A percentile compares a stretch with the other conserved stretches of the same genome.
Evolutionary conservation across 108 stramenopile genomes (phyloP).

Genomic region (Chaetoceros muelleri): DNA sequence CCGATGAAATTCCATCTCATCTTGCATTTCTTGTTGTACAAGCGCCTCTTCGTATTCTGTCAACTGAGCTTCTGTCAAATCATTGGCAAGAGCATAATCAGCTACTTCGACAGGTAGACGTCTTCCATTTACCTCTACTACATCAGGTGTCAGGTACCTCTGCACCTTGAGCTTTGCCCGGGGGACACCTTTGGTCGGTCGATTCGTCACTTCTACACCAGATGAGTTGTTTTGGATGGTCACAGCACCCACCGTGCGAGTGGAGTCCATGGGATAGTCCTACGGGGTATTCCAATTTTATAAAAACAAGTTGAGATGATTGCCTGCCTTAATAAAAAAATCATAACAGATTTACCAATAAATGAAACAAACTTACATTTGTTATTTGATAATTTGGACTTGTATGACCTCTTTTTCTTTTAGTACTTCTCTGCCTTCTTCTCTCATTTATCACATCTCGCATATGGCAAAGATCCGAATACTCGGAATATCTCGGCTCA

Average conservation of each 20-base stretch:
- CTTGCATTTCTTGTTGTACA: background rate
- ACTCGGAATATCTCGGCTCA: constrained; percentile 8
- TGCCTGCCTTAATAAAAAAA: background rate
- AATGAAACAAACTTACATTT: too few species aligned
- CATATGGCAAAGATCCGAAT: background rate
- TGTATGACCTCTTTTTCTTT: too few species aligned
- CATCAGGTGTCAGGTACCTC: constrained; percentile 7
- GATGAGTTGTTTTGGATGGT: background rate
- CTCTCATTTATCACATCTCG: constrained; percentile 2
- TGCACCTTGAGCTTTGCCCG: too few species aligned
- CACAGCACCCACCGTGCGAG: background rate
- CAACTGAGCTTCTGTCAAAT: constrained; percentile 6
- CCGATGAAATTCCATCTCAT: background rate
- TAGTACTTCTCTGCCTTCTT: background rate
- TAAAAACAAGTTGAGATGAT: background rate
- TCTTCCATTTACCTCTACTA: constrained; percentile 1
- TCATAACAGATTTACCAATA: too few species aligned
- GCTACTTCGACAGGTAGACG: constrained; percentile 2
- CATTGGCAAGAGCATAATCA: constrained; percentile 5
- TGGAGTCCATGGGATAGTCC: background rate
- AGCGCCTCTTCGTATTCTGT: constrained; percentile 3
- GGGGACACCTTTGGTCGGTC: too few species aligned
- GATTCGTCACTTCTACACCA: background rate
- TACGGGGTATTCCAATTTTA: too few species aligned
- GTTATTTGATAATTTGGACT: too few species aligned